phyloP scores from a whole-genome alignment of 768 basidiomycete genomes.

The Tricholoma terreum region DNA sequence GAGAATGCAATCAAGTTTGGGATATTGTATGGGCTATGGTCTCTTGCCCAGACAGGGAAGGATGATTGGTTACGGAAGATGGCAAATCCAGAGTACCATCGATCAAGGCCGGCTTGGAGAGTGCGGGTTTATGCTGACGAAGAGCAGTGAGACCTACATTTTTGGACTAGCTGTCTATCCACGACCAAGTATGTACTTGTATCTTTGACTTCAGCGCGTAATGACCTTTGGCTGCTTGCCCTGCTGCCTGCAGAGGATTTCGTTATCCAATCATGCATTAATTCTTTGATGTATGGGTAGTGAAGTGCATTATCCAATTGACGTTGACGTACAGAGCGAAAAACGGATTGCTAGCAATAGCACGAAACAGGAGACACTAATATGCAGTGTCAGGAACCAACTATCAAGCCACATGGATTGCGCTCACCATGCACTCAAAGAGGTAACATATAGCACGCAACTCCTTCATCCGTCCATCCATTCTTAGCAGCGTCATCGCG shows the following conservation, averaged over 20 bases:
- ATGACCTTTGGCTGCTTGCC: background rate
- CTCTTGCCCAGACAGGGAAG: constrained; percentile 12
- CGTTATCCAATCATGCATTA: background rate
- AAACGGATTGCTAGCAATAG: background rate
- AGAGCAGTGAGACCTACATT: background rate
- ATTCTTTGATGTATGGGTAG: background rate
- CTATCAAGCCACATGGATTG: background rate
- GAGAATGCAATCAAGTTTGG: constrained; percentile 16
- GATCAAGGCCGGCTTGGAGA: constrained; percentile 8
- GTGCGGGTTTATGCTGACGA: constrained; percentile 2
- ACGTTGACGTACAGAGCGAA: background rate
- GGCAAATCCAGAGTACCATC: constrained; percentile 10
- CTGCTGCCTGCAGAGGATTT: too few relatives aligned
- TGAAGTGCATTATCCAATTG: background rate
- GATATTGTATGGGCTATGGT: constrained; percentile 12
- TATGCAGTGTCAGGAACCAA: background rate
- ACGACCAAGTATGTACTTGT: too few relatives aligned
- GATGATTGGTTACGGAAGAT: constrained; percentile 10
- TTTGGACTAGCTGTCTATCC: too few relatives aligned
- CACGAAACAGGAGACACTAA: background rate
- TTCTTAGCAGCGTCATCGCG: constrained; percentile 21
- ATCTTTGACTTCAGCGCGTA: background rate
- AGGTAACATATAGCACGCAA: constrained; percentile 14
- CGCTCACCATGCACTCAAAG: background rate
- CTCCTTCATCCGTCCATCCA: constrained; percentile 19